Evolutionary conservation across 257 asterid species (phyloP).

Genomic region (Cynanchum wilfordii): DNA sequence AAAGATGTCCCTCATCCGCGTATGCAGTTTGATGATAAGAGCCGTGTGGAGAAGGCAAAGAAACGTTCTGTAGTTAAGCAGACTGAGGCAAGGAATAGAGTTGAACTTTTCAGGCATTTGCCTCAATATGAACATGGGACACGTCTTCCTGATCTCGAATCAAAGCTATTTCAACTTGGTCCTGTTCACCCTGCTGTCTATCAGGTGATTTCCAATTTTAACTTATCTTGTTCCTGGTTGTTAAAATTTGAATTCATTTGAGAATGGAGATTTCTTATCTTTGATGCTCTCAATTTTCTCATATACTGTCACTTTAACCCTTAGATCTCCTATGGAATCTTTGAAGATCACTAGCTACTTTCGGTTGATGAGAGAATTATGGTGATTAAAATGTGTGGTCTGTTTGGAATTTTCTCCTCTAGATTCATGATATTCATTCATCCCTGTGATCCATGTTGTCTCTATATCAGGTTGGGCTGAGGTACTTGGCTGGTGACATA

Average conservation of each 20-base stretch:
- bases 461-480: conserved; percentile 70
- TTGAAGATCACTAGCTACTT: not conserved
- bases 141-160: conserved; percentile 58
- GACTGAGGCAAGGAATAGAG: conserved; percentile 75
- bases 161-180: conserved; percentile 67
- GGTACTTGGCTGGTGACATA: conserved; percentile 79
- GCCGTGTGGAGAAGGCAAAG: conserved; percentile 88
- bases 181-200: conserved; percentile 78
- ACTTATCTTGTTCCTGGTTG: not conserved
- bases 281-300: not conserved
- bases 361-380: not conserved
- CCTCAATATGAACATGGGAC: conserved; percentile 93
- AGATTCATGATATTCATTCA: not conserved
- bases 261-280: not conserved
- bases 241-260: not conserved
- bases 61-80: conserved; percentile 87
- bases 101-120: conserved; percentile 92
- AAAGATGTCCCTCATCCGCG: conserved; percentile 94
- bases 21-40: conserved; percentile 92
- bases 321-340: conserved; percentile 1
- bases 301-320: not conserved
- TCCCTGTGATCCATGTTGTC: conserved; percentile 14
- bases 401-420: not conserved
- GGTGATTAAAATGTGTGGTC: not conserved
- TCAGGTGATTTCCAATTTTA: conserved; percentile 38